A percentile compares a stretch with the other conserved stretches of the same genome.
These are phyloP conservation scores for Starmerella etchellsii DNA, from an alignment of 805 yeast genomes.

Conservation along the genomic window DNA sequence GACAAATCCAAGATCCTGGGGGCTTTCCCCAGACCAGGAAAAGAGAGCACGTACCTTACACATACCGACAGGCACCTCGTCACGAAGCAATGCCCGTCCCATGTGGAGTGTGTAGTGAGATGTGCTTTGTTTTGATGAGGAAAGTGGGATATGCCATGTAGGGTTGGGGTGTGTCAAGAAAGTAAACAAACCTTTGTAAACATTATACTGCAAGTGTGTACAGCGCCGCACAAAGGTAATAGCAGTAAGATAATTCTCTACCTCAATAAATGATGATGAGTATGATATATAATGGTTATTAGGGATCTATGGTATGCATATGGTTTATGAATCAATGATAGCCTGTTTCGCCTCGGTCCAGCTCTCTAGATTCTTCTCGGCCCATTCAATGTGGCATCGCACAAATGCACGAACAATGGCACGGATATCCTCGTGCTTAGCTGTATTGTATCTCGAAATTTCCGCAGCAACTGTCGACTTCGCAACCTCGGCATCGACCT, in stretches of 20 bases:
- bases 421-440: constrained; percentile 40
- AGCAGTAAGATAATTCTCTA: no score
- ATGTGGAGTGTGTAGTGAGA: neutral
- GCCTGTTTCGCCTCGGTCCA: constrained; percentile 48
- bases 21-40: constrained; percentile 90
- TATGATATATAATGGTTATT: no score
- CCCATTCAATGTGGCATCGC: constrained; percentile 50
- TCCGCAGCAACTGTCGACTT: constrained; percentile 34
- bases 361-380: constrained; percentile 48
- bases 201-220: no score
- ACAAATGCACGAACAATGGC: constrained; percentile 42
- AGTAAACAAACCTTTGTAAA: no score
- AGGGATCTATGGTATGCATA: no score
- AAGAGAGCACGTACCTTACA: constrained; percentile 69
- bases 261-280: no score
- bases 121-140: no score
- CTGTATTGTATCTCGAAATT: constrained; percentile 35
- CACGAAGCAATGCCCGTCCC: constrained; percentile 10
- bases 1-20: constrained; percentile 79
- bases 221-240: no score
- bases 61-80: constrained; percentile 32
- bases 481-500: constrained; percentile 39
- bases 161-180: no score
- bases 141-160: no score
- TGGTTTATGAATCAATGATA: constrained; percentile 13